A percentile compares a stretch with the other conserved stretches of the same genome.
These are phyloP conservation scores for Ulmus americana DNA, from an alignment of 331 rosid genomes.

Conservation along the genomic window DNA sequence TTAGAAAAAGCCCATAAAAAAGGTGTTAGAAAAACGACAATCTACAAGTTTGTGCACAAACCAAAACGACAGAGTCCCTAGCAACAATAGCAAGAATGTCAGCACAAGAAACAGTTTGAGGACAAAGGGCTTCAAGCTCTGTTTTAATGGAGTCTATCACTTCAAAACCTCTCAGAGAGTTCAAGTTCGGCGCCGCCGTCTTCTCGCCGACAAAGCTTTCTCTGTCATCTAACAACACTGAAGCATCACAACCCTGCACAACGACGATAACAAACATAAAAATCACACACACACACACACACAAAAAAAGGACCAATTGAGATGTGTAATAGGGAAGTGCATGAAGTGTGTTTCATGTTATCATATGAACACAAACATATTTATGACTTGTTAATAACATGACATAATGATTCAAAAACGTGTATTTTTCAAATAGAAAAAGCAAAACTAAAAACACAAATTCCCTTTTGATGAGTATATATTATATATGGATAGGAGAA, in stretches of 20 bases:
- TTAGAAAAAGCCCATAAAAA: not conserved
- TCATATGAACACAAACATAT: too few species aligned
- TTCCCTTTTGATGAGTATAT: not conserved
- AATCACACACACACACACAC: too few species aligned
- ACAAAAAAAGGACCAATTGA: too few species aligned
- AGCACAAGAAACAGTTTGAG: constrained; percentile 75
- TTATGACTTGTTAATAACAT: too few species aligned
- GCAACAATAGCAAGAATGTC: constrained; percentile 79
- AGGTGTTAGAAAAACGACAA: not conserved
- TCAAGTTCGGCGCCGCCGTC: constrained; percentile 68
- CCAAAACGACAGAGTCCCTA: constrained; percentile 68
- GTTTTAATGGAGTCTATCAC: constrained; percentile 69
- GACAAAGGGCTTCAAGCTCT: constrained; percentile 59
- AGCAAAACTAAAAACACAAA: not conserved
- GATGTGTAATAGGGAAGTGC: too few species aligned
- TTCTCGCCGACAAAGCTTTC: constrained; percentile 61
- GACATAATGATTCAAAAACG: too few species aligned
- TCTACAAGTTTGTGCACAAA: constrained; percentile 22
- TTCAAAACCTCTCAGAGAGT: constrained; percentile 76
- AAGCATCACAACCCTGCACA: constrained; percentile 79
- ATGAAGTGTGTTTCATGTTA: too few species aligned
- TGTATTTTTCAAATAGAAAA: too few species aligned
- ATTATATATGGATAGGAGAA: not conserved
- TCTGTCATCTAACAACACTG: constrained; percentile 73
- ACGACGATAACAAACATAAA: too few species aligned